phyloP scores from a whole-genome alignment of 192 early-diverging fungal genomes.

The Entomortierella chlamydospora region DNA sequence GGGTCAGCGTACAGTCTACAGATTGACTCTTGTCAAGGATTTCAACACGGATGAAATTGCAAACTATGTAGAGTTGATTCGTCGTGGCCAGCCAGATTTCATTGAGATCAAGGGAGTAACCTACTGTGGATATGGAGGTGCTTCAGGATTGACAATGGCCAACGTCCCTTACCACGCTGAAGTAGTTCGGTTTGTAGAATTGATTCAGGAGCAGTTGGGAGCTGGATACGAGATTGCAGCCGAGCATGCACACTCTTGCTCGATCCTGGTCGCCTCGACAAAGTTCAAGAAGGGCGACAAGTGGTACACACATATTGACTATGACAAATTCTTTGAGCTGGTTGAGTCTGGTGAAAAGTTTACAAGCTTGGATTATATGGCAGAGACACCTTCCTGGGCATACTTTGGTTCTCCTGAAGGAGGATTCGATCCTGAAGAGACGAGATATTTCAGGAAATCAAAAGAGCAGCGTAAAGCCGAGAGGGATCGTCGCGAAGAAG shows the following conservation, averaged over 20 bases:
- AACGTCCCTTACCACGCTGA: conserved; percentile 80
- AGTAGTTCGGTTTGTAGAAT: conserved; percentile 73
- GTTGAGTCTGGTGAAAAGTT: conserved; percentile 63
- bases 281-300: conserved; percentile 73
- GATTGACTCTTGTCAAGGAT: conserved; percentile 79
- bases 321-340: conserved; percentile 74
- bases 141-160: conserved; percentile 73
- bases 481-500: conserved; percentile 32
- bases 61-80: conserved; percentile 74
- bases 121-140: conserved; percentile 79
- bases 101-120: conserved; percentile 85
- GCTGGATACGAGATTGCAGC: conserved; percentile 76
- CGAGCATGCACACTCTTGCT: conserved; percentile 78
- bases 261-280: conserved; percentile 71
- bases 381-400: conserved; percentile 76
- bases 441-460: conserved; percentile 70
- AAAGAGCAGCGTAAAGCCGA: conserved; percentile 53
- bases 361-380: conserved; percentile 75
- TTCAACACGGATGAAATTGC: conserved; percentile 75
- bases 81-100: conserved; percentile 73
- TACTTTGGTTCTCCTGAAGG: conserved; percentile 71
- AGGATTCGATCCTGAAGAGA: conserved; percentile 80
- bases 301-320: conserved; percentile 84
- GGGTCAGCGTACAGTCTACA: conserved; percentile 80
- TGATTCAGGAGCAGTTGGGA: conserved; percentile 64